These are phyloP conservation scores for Candida ponderosae DNA, from an alignment of 805 yeast species.

Conservation along the genomic window DNA sequence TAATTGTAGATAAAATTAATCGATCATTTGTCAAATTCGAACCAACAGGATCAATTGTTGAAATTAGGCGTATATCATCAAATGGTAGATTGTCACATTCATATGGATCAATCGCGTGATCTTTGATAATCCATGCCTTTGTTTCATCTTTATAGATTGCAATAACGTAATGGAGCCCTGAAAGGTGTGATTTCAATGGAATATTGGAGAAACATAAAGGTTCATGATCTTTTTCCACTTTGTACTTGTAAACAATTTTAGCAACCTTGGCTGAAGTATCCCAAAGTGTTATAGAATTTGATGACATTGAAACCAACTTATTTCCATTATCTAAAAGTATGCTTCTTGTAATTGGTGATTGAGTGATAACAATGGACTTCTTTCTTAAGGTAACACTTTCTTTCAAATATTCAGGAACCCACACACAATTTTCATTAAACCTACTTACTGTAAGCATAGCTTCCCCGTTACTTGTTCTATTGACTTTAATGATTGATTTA, in stretches of 20 bases:
- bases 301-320: constrained; percentile 36
- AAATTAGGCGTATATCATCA: constrained; percentile 33
- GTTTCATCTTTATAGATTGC: constrained; percentile 37
- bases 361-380: constrained; percentile 35
- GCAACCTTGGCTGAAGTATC: constrained; percentile 35
- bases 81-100: constrained; percentile 32
- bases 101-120: constrained; percentile 20
- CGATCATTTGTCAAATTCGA: constrained; percentile 25
- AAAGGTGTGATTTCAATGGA: constrained; percentile 24
- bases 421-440: constrained; percentile 53
- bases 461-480: constrained; percentile 61
- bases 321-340: constrained; percentile 41
- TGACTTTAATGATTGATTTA: constrained; percentile 63
- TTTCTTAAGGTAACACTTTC: constrained; percentile 27
- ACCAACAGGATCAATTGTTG: constrained; percentile 61
- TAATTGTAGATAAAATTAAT: constrained; percentile 49
- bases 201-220: constrained; percentile 26
- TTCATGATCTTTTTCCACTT: constrained; percentile 8
- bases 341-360: constrained; percentile 38
- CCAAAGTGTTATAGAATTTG: constrained; percentile 49
- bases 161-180: constrained; percentile 36
- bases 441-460: constrained; percentile 52
- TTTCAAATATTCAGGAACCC: constrained; percentile 38
- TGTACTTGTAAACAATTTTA: constrained; percentile 10
- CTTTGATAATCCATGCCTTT: constrained; percentile 31